Base-by-base conservation (phyloP, 768 basidiomycete species). In the Naganishia randhawae region DNA sequence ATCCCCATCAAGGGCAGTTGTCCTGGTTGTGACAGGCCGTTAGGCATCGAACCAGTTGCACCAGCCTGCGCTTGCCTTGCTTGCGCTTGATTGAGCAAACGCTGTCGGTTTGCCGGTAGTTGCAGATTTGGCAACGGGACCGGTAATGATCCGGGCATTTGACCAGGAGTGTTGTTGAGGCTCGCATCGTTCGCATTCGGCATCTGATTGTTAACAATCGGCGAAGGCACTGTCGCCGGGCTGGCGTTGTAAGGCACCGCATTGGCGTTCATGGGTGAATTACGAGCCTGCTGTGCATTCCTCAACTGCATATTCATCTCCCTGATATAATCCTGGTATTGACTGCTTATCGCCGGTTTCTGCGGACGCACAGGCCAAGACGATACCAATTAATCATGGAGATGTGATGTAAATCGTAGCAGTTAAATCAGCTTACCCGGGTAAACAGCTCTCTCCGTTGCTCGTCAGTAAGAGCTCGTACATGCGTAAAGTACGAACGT, bases 71-170 rank as follows among this genome's bases (percentile, higher is more conserved):
- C 54, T 22, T 61, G 57, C 29, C 57, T 35, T 25, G 57, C 57
- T 27, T 61, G 57, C 35, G 57, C 57, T 35, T 61, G 57, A 61
- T 61, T 61, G 1, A 61, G 57, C 37, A 61, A 39, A 6, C 57
- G 37, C 41, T 62, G 55, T 9, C 67, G 67, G 53, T 37, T 42
- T 33, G 57, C 39, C 19, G 67, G 67, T 22, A 68, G 29, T 27
- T 68, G 67, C 9, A 68, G 39, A 45, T 68, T 68, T n/a, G 57
- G 57, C 57, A 61, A 41, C 22, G 57, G 57, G 35, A n/a, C 57
- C n/a, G 33, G 54, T 33, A 48, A n/a, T 37, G 33, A 33, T 55
- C 54, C 54, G 37, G 29, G 54, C 37, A 39, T n/a, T 17, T 61
- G 57, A 8, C 57, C 57, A 41, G 14, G 22, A 25, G 57, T 25